Percentiles rank a stretch among this genome's conserved stretches.
These are phyloP conservation scores for Paecilomyces formosus DNA, from an alignment of 2,329 filamentous ascomycete genomes.

Conservation along the genomic window DNA sequence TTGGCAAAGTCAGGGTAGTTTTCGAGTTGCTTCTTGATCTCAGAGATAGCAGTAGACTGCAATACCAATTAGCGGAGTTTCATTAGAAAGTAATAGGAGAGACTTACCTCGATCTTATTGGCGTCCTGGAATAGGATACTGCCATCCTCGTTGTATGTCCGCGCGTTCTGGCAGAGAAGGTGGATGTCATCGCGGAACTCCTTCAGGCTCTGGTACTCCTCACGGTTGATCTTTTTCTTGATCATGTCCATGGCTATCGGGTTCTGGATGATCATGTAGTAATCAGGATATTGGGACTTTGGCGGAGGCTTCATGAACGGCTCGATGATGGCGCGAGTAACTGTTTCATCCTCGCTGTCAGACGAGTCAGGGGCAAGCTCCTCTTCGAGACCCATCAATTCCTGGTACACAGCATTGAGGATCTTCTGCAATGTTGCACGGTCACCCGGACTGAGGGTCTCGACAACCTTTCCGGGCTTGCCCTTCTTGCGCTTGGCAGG, in stretches of 20 bases:
- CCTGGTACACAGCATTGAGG: constrained; percentile 68
- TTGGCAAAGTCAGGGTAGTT: constrained; percentile 50
- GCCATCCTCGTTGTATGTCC: constrained; percentile 93
- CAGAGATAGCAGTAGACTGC: constrained; percentile 44
- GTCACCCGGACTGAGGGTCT: constrained; percentile 60
- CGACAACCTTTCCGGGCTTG: constrained; percentile 61
- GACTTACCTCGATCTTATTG: constrained; percentile 78
- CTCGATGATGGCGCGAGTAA: constrained; percentile 77
- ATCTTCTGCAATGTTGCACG: constrained; percentile 74
- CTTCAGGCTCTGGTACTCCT: constrained; percentile 76
- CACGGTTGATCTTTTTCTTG: constrained; percentile 88
- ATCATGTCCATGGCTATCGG: constrained; percentile 97
- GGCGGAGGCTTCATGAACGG: constrained; percentile 89
- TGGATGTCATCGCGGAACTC: constrained; percentile 78
- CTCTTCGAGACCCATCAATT: constrained; percentile 76
- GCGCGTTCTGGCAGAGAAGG: constrained; percentile 80
- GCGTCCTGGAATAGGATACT: constrained; percentile 90
- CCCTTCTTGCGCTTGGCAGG: constrained; percentile 71
- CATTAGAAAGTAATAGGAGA: constrained; percentile 1
- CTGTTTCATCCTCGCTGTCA: constrained; percentile 45
- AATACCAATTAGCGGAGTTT: constrained; percentile 5
- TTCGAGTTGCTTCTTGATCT: constrained; percentile 48
- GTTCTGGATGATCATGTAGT: constrained; percentile 85
- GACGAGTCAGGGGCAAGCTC: constrained; percentile 51
- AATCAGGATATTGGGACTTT: constrained; percentile 85